Base-by-base conservation (phyloP, 2,329 filamentous ascomycete species). In the Aspergillus carbonarius region DNA sequence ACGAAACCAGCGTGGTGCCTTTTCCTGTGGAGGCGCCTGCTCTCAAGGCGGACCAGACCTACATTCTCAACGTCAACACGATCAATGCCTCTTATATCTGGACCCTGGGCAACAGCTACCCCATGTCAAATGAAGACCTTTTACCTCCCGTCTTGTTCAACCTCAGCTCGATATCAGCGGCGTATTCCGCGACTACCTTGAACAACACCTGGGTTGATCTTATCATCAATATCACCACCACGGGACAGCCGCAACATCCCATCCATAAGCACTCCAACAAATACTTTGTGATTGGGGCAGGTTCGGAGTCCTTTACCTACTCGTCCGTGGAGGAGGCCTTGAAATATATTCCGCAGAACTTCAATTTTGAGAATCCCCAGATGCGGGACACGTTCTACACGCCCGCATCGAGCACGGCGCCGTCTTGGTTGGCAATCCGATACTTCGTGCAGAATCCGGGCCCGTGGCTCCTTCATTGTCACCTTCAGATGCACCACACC, bases 211-310 rank as follows among this genome's bases (percentile, higher is more conserved):
- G 83, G 84, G 74, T 86, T 5, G 85, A 87, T 64, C 67, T 86
- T 12, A 54, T 66, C n/a, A 57, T 65, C 58, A 60, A 66, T 40
- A 39, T 66, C 20, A 76, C 72, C 18, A 57, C 61, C 0, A 70
- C 72, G 3, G 73, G 80, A 1, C 82, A 85, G 65, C 83, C 81
- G 1, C 73, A 80, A 1, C 86, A 89, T 60, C 83, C 85, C 0
- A 83, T 88, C 55, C 86, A 88, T 77, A 88, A 88, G 74, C 86
- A 89, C 71, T 82, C 83, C 42, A 85, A 82, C 67, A 86, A 85
- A 68, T 85, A 82, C 72, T 88, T 80, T 62, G 72, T 81, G 20
- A 78, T 89, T 20, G 86, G 85, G 0, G 60, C 72, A 0, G 86
- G 85, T 1, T 66, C 62, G 0, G 83, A 83, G 0, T 59, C 65